Conservation (phyloP, 2,329 filamentous ascomycete genomes). For the Leptosphaerulina australis region DNA sequence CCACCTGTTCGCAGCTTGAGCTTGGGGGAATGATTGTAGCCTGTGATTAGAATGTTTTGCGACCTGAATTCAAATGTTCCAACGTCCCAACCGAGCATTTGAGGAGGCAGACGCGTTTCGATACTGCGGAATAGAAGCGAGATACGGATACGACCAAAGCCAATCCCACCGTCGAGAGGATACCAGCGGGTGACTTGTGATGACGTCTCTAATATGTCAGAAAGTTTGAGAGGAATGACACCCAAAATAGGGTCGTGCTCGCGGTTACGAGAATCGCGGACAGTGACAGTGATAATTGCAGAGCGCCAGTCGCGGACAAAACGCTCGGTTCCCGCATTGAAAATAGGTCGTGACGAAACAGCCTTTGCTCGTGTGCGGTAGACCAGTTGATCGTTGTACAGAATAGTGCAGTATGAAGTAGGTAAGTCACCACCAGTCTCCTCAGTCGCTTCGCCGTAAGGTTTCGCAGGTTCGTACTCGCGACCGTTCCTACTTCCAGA, state of each 20-base stretch:
- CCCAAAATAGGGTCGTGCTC: constrained; percentile 95
- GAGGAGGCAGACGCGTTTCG: constrained; percentile 81
- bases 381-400: constrained; percentile 84
- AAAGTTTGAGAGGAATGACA: constrained; percentile 85
- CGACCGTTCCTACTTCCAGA: constrained; percentile 78
- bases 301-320: constrained; percentile 95
- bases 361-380: constrained; percentile 97
- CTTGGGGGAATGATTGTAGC: constrained; percentile 68
- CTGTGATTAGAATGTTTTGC: constrained; percentile 68
- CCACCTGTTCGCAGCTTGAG: constrained; percentile 84
- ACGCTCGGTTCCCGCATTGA: constrained; percentile 92
- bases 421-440: constrained; percentile 81
- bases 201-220: constrained; percentile 83
- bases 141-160: constrained; percentile 87
- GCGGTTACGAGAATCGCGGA: constrained; percentile 85
- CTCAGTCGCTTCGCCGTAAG: constrained; percentile 83
- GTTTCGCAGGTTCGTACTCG: constrained; percentile 87
- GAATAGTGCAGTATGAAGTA: constrained; percentile 91
- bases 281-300: constrained; percentile 81
- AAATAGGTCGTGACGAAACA: constrained; percentile 92
- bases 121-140: constrained; percentile 89
- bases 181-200: constrained; percentile 93
- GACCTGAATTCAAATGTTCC: constrained; percentile 90
- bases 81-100: constrained; percentile 91
- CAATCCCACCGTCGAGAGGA: constrained; percentile 89